phyloP scores from a whole-genome alignment of 305 asterid genomes.

The Caryopteris hybrid region DNA sequence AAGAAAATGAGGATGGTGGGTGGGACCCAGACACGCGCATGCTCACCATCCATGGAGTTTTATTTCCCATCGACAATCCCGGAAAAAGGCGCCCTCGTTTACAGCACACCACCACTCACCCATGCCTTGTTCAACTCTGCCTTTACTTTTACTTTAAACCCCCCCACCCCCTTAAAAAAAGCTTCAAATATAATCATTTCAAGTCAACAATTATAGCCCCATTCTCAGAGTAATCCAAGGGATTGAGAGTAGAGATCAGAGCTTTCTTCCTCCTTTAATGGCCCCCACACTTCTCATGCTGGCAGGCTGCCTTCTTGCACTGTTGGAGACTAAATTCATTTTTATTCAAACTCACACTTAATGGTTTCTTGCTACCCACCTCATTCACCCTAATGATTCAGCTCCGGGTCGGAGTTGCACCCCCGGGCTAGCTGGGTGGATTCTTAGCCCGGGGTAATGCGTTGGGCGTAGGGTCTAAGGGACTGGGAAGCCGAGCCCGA shows the following conservation, averaged over 20 bases:
- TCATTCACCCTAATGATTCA: too few species aligned
- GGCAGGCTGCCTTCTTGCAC: too few species aligned
- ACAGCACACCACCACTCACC: constrained; percentile 31
- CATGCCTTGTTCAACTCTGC: constrained; percentile 44
- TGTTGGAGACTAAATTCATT: constrained; percentile 30
- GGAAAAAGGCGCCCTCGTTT: too few species aligned
- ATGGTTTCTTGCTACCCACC: constrained; percentile 17
- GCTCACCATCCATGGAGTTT: constrained; percentile 52
- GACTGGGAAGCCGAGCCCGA: constrained; percentile 26
- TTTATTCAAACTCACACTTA: constrained; percentile 27
- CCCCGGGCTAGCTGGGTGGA: too few species aligned
- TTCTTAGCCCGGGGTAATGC: neutral
- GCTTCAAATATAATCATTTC: constrained; percentile 46
- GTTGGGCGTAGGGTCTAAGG: neutral
- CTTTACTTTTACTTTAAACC: constrained; percentile 29
- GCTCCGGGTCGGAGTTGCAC: too few species aligned
- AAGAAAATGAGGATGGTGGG: constrained; percentile 32
- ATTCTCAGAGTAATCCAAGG: constrained; percentile 21
- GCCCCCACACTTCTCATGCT: constrained; percentile 31
- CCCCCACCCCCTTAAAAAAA: too few species aligned
- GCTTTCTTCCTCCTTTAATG: constrained; percentile 31
- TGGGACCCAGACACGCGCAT: constrained; percentile 66
- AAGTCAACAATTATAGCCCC: constrained; percentile 44
- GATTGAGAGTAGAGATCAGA: constrained; percentile 18
- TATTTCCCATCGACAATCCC: constrained; percentile 23